Evolutionary conservation across 2,329 filamentous ascomycete genomes (phyloP).

Genomic region (Aspergillus sp.): DNA sequence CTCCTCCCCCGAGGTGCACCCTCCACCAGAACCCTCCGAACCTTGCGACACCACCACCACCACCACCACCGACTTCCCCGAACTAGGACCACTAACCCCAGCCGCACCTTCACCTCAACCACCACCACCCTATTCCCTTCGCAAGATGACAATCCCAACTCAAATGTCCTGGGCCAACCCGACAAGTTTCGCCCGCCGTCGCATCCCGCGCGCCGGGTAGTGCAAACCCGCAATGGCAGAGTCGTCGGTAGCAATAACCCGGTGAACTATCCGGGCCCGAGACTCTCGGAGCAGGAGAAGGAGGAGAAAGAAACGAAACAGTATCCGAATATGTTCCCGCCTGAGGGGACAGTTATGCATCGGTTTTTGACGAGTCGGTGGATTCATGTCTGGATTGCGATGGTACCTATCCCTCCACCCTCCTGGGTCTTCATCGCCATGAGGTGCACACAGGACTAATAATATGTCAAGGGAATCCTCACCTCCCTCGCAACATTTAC

Average conservation of each 20-base stretch:
- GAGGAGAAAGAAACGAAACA: slow-evolving; percentile 58
- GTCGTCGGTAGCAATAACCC: slow-evolving; percentile 31
- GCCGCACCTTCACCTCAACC: slow-evolving; percentile 16
- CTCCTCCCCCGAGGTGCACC: slow-evolving; percentile 53
- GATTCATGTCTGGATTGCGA: slow-evolving; percentile 74
- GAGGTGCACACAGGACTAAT: slow-evolving; percentile 8
- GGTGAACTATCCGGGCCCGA: slow-evolving; percentile 63
- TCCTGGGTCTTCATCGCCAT: slow-evolving; percentile 6
- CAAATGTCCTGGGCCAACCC: slow-evolving; percentile 73
- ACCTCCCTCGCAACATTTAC: slow-evolving; percentile 61
- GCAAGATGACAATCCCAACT: slow-evolving; percentile 39
- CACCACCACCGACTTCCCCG: slow-evolving; percentile 11
- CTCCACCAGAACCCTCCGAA: slow-evolving; percentile 22
- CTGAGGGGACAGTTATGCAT: slow-evolving; percentile 70
- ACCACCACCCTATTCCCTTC: slow-evolving; percentile 3
- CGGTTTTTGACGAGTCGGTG: slow-evolving; percentile 71
- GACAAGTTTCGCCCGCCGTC: slow-evolving; percentile 87
- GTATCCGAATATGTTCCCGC: slow-evolving; percentile 86
- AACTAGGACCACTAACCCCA: slow-evolving; percentile 3
- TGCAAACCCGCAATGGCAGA: slow-evolving; percentile 35
- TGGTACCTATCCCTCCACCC: slow-evolving; percentile 49
- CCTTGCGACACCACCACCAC: slow-evolving; percentile 15
- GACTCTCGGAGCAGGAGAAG: slow-evolving; percentile 57
- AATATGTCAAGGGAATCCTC: slow-evolving; percentile 51
- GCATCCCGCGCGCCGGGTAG: slow-evolving; percentile 63